Evolutionary conservation across 192 early-diverging fungal genomes (phyloP).

Genomic region (Piromyces sp.): DNA sequence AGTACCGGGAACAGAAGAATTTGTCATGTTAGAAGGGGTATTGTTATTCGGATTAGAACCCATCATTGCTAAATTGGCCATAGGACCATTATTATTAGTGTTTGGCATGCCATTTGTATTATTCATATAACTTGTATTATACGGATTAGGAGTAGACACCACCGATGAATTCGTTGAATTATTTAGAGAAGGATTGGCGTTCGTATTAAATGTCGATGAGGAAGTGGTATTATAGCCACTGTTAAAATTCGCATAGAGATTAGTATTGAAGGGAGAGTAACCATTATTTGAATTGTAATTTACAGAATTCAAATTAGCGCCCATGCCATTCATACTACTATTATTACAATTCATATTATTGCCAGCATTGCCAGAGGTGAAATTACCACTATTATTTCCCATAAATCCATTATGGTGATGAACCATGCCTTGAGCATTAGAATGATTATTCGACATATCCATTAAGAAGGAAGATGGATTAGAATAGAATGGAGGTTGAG

Average conservation of each 20-base stretch:
- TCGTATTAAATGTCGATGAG: too few relatives aligned
- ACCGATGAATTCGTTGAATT: neutral
- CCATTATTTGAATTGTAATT: neutral
- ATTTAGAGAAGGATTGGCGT: neutral
- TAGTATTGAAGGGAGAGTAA: neutral
- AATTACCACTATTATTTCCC: neutral
- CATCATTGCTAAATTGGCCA: too few relatives aligned
- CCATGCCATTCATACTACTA: too few relatives aligned
- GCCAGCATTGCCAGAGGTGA: neutral
- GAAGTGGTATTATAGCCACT: neutral
- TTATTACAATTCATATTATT: neutral
- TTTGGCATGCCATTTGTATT: too few relatives aligned
- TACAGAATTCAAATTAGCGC: too few relatives aligned
- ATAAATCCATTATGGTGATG: too few relatives aligned
- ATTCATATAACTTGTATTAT: neutral
- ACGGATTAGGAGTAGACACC: neutral
- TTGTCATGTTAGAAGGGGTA: neutral
- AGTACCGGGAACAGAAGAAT: neutral
- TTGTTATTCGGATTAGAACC: neutral
- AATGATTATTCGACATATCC: neutral
- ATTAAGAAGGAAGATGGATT: neutral
- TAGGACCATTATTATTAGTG: too few relatives aligned
- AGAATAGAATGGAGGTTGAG: neutral
- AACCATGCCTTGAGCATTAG: neutral
- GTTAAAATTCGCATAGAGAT: neutral